Evolutionary conservation across 305 asterid species (phyloP).

Genomic region (Coffea humblotiana): DNA sequence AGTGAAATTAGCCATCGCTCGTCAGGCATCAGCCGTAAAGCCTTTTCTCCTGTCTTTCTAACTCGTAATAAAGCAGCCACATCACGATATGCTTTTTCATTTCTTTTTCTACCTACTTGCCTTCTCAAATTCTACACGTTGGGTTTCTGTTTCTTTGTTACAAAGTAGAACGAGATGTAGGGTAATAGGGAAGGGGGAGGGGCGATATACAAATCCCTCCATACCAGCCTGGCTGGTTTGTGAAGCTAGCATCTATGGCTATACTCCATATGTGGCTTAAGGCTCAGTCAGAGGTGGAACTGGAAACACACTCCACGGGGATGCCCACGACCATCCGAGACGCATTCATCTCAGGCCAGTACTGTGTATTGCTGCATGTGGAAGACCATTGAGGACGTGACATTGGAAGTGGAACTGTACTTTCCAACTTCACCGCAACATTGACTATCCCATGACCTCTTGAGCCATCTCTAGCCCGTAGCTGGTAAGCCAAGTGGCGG

Average conservation of each 20-base stretch:
- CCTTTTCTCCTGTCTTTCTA: too few relatives aligned
- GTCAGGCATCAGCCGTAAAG: too few relatives aligned
- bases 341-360: slow-evolving; percentile 10
- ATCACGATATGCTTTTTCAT: too few relatives aligned
- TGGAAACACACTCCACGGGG: slow-evolving; percentile 20
- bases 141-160: neutral
- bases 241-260: too few relatives aligned
- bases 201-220: too few relatives aligned
- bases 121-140: too few relatives aligned
- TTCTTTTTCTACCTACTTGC: too few relatives aligned
- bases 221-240: too few relatives aligned
- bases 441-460: slow-evolving; percentile 50
- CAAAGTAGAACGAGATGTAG: too few relatives aligned
- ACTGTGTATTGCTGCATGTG: neutral
- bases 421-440: slow-evolving; percentile 37
- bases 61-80: too few relatives aligned
- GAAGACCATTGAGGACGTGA: slow-evolving; percentile 17
- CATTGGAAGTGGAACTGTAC: slow-evolving; percentile 10
- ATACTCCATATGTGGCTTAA: neutral
- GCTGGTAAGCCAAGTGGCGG: slow-evolving; percentile 35
- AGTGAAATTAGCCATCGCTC: too few relatives aligned
- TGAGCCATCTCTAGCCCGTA: slow-evolving; percentile 43
- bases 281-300: neutral
- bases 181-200: too few relatives aligned
- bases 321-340: slow-evolving; percentile 29